Conservation (phyloP, 2,329 filamentous ascomycete genomes). For the Ophiocordyceps polyrhachis-furcata region DNA sequence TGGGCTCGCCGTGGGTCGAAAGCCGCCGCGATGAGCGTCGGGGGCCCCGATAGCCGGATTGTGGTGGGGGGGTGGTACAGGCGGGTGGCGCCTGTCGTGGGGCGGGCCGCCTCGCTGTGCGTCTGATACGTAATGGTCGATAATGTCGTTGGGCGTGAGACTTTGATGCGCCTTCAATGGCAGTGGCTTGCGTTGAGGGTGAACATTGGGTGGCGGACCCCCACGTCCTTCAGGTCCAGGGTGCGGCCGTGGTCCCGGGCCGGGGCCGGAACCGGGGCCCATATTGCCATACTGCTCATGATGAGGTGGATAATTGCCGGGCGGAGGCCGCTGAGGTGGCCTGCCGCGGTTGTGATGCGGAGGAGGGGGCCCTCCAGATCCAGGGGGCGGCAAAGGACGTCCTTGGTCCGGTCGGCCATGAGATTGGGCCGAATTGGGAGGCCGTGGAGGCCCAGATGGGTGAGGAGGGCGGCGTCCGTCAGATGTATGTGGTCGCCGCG, state of each 20-base stretch:
- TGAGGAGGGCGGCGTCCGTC: conserved; percentile 14
- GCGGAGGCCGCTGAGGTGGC: conserved; percentile 5
- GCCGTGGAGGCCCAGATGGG: conserved; percentile 10
- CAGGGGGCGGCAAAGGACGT: conserved; percentile 1
- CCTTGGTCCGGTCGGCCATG: conserved; percentile 9
- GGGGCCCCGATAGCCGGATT: conserved; percentile 9
- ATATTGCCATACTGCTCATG: conserved; percentile 6
- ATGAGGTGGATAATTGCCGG: conserved; percentile 4
- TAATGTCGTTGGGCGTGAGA: conserved; percentile 18
- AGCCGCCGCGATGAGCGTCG: conserved; percentile 41
- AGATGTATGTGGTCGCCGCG: conserved; percentile 11
- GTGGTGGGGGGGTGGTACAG: conserved; percentile 7
- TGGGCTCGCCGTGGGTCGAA: conserved; percentile 33
- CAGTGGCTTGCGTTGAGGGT: conserved; percentile 12
- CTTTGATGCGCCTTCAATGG: conserved; percentile 10
- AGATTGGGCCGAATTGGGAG: conserved; percentile 11
- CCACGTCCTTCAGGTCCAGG: conserved; percentile 10
- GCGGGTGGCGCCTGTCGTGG: conserved; percentile 2
- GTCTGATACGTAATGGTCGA: conserved; percentile 18
- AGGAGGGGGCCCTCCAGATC: conserved; percentile 4
- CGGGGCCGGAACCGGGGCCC: conserved; percentile 8
- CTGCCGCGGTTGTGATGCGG: conserved; percentile 8
- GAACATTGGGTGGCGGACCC: conserved; percentile 6
- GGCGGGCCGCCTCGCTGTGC: conserved; percentile 5
- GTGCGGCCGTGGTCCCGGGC: conserved; percentile 6